Percentiles rank a stretch among this genome's conserved stretches.
Evolutionary conservation across 2,329 filamentous ascomycete genomes (phyloP).

Genomic region (Capronia coronata): DNA sequence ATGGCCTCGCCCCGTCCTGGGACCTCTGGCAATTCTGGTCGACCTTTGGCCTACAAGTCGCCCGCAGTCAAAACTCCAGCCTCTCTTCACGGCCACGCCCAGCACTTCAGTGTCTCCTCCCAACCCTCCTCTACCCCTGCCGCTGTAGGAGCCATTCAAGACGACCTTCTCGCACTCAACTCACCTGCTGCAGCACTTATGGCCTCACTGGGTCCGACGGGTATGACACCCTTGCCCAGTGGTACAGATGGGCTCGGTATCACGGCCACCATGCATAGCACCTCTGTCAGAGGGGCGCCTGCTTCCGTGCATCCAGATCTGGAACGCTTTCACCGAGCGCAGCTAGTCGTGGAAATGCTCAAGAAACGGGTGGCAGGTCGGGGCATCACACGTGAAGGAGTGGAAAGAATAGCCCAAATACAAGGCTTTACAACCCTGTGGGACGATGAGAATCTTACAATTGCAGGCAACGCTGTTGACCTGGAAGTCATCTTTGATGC

Average conservation of each 20-base stretch:
- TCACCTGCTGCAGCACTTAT: constrained; percentile 41
- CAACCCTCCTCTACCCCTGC: constrained; percentile 42
- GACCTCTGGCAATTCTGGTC: constrained; percentile 36
- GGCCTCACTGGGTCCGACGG: constrained; percentile 21
- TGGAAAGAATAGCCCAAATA: constrained; percentile 39
- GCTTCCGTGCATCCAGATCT: constrained; percentile 38
- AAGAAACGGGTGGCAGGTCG: constrained; percentile 38
- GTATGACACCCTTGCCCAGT: constrained; percentile 23
- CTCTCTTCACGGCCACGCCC: constrained; percentile 33
- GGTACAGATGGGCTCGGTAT: constrained; percentile 34
- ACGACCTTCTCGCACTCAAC: constrained; percentile 40
- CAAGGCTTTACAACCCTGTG: constrained; percentile 44
- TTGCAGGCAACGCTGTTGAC: constrained; percentile 42
- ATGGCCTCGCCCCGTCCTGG: constrained; percentile 42
- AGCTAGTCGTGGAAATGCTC: constrained; percentile 38
- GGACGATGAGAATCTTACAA: constrained; percentile 42
- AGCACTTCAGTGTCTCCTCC: constrained; percentile 34
- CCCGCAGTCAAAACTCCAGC: constrained; percentile 42
- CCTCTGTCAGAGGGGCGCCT: constrained; percentile 35
- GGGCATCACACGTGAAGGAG: constrained; percentile 40
- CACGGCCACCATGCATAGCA: constrained; percentile 38
- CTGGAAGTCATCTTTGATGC: constrained; percentile 42
- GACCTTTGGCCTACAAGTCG: constrained; percentile 39
- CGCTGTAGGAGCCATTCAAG: constrained; percentile 33
- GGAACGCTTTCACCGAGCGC: constrained; percentile 38